Conservation (phyloP, 768 basidiomycete genomes). For the Leccinum fibrillosum region DNA sequence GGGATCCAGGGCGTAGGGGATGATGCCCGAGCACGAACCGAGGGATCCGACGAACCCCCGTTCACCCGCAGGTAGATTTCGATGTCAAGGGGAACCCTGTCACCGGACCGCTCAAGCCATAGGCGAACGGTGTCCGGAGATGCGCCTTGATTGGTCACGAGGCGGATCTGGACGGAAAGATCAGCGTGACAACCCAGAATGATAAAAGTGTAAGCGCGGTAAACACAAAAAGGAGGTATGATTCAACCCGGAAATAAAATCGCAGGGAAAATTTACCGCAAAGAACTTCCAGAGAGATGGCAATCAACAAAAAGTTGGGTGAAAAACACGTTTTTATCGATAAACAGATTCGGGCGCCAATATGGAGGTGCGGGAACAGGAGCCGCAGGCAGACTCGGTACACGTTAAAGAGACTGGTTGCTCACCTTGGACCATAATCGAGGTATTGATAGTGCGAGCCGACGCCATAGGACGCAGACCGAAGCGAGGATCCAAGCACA, state of each 20-base stretch:
- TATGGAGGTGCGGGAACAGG: neutral
- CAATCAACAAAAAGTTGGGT: neutral
- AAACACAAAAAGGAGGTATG: slow-evolving; percentile 3
- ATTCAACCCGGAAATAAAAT: neutral
- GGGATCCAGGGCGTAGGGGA: slow-evolving; percentile 34
- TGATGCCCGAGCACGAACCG: slow-evolving; percentile 23
- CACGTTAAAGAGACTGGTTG: slow-evolving; percentile 8
- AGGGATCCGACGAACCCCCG: slow-evolving; percentile 22
- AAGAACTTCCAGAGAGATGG: neutral
- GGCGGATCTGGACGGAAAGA: slow-evolving; percentile 53
- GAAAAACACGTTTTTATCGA: slow-evolving; percentile 16
- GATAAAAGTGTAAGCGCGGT: neutral
- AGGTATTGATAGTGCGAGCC: slow-evolving; percentile 62
- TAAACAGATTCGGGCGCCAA: slow-evolving; percentile 19
- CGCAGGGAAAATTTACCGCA: neutral
- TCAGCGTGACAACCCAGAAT: neutral
- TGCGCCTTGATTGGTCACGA: slow-evolving; percentile 63
- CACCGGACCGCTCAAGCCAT: slow-evolving; percentile 79
- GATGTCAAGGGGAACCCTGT: slow-evolving; percentile 68
- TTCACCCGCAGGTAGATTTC: slow-evolving; percentile 70
- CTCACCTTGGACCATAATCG: slow-evolving; percentile 75
- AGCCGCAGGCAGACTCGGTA: slow-evolving; percentile 1
- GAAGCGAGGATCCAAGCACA: slow-evolving; percentile 74
- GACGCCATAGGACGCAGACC: slow-evolving; percentile 66
- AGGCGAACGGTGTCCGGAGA: slow-evolving; percentile 78